Percentiles rank a stretch among this genome's conserved stretches.
phyloP scores from a whole-genome alignment of 148 eudicot species.

The Silene latifolia region DNA sequence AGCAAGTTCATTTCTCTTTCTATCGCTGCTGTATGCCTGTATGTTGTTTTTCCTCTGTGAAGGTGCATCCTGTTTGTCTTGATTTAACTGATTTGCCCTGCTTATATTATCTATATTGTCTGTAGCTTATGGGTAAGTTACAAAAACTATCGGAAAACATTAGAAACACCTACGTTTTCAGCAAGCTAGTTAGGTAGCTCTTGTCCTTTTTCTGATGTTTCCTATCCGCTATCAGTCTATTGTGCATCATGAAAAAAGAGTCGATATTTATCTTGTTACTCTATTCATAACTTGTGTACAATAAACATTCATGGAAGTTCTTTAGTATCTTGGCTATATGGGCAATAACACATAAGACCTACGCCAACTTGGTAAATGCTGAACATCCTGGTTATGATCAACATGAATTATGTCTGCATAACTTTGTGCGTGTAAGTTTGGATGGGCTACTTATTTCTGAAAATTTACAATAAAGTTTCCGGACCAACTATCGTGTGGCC shows the following conservation, averaged over 20 bases:
- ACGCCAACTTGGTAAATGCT: not conserved
- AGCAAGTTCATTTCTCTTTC: not conserved
- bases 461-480: not conserved
- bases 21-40: not conserved
- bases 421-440: not conserved
- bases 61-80: not conserved
- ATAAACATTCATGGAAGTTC: not conserved
- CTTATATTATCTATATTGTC: not conserved
- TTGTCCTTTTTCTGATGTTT: not conserved
- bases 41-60: conserved; percentile 3
- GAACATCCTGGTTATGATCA: not conserved
- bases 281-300: not conserved
- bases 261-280: not conserved
- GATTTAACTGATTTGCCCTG: not conserved
- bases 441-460: not conserved
- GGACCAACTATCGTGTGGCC: not conserved
- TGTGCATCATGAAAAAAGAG: not conserved
- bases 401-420: not conserved
- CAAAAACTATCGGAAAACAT: not conserved
- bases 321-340: not conserved
- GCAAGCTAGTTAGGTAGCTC: not conserved
- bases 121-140: not conserved
- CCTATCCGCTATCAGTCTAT: not conserved
- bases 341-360: not conserved
- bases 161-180: not conserved